Percentiles rank a stretch among this genome's conserved stretches.
Conservation (phyloP, 2,329 filamentous ascomycete genomes). For the Emergomyces orientalis region DNA sequence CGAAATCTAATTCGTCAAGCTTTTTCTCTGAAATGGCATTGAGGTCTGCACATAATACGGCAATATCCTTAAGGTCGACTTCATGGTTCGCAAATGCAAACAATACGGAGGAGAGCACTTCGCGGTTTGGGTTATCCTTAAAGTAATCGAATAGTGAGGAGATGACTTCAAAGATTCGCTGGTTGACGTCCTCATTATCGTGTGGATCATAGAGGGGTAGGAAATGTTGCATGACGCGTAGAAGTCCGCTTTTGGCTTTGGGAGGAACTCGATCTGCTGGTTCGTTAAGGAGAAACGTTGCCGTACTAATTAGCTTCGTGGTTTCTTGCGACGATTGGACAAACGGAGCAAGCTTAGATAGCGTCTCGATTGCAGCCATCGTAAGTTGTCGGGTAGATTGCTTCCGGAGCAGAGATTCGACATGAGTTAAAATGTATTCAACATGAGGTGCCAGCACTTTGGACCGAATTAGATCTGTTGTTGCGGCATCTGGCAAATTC, state of each 20-base stretch:
- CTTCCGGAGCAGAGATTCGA: conserved; percentile 46
- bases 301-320: conserved; percentile 68
- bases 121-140: conserved; percentile 67
- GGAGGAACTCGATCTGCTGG: conserved; percentile 75
- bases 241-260: conserved; percentile 68
- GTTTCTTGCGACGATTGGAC: conserved; percentile 56
- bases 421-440: conserved; percentile 50
- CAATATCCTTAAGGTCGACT: conserved; percentile 51
- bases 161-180: conserved; percentile 61
- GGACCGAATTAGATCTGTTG: conserved; percentile 27
- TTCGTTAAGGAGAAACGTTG: conserved; percentile 71
- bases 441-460: conserved; percentile 48
- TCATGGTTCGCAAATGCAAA: conserved; percentile 59
- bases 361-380: conserved; percentile 65
- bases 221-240: conserved; percentile 74
- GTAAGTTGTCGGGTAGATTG: conserved; percentile 63
- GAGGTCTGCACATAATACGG: conserved; percentile 63
- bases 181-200: conserved; percentile 49
- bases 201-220: conserved; percentile 55
- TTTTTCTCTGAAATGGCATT: conserved; percentile 67
- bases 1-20: conserved; percentile 82
- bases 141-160: conserved; percentile 85
- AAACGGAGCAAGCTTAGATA: conserved; percentile 65
- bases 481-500: conserved; percentile 29
- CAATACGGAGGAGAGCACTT: conserved; percentile 64